Evolutionary conservation across 148 eudicot genomes (phyloP).

Genomic region (Spergularia bocconei): DNA sequence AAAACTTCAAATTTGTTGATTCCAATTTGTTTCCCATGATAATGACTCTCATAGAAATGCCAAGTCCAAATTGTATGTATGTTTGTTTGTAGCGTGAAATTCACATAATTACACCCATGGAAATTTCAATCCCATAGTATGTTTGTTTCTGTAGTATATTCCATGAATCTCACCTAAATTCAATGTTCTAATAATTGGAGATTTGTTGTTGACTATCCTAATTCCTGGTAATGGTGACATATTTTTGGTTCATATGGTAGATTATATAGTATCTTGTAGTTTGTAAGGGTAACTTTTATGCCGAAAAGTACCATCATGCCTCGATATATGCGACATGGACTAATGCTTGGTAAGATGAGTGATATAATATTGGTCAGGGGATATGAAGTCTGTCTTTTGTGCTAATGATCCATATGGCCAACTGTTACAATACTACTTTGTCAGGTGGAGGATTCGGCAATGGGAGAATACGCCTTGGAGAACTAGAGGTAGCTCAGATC

Average conservation of each 20-base stretch:
- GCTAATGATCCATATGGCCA: neutral
- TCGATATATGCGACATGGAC: no score
- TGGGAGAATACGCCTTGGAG: constrained; percentile 75
- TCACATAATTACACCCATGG: neutral
- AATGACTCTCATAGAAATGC: neutral
- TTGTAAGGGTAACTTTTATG: no score
- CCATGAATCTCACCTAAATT: constrained; percentile 4
- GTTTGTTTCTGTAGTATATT: constrained; percentile 17
- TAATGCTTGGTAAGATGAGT: neutral
- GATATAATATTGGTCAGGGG: neutral
- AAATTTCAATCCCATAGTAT: constrained; percentile 7
- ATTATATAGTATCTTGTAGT: neutral
- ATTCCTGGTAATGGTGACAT: neutral
- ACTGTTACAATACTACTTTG: constrained; percentile 13
- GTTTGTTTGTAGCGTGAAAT: constrained; percentile 15
- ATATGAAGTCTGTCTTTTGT: neutral
- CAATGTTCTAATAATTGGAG: neutral
- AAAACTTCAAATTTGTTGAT: no score
- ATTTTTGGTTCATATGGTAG: neutral
- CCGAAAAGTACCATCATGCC: no score
- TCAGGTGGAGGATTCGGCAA: constrained; percentile 76
- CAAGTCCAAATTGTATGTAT: constrained; percentile 3
- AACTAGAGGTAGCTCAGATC: constrained; percentile 59
- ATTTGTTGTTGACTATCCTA: neutral
- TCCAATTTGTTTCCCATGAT: neutral